Evolutionary conservation across 1,139 yeast genomes (phyloP).

Genomic region (Debaryomyces coudertii): DNA sequence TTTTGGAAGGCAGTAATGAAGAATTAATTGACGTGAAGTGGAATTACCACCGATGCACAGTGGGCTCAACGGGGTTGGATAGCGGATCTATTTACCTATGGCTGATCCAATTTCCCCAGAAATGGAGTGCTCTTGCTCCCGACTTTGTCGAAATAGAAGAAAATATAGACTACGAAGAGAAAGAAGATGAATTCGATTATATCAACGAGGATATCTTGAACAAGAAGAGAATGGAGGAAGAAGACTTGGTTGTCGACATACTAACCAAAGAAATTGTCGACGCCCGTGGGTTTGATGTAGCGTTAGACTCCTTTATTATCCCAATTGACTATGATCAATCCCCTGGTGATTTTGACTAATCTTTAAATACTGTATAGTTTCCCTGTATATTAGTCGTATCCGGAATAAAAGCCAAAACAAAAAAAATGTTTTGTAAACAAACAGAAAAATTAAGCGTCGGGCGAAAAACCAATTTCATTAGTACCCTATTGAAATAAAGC

Average conservation of each 20-base stretch:
- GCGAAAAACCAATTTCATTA: constrained; percentile 14
- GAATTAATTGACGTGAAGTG: constrained; percentile 83
- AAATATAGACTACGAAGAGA: constrained; percentile 83
- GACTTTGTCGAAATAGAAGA: constrained; percentile 96
- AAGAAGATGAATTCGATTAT: constrained; percentile 91
- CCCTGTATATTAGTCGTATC: constrained; percentile 9
- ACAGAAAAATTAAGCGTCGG: constrained; percentile 18
- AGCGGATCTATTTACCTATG: constrained; percentile 82
- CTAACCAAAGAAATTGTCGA: constrained; percentile 61
- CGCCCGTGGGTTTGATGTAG: constrained; percentile 65
- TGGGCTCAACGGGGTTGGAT: constrained; percentile 89
- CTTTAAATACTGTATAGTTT: constrained; percentile 1
- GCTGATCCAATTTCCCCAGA: constrained; percentile 83
- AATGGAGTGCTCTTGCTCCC: constrained; percentile 97
- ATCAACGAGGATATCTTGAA: constrained; percentile 65
- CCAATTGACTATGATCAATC: constrained; percentile 40
- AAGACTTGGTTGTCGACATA: constrained; percentile 71
- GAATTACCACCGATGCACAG: constrained; percentile 75
- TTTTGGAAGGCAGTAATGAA: constrained; percentile 90
- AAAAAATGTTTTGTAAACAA: constrained; percentile 19
- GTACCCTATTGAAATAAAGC: constrained; percentile 6
- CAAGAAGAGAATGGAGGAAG: constrained; percentile 65
- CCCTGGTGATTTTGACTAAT: not conserved
- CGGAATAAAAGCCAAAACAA: constrained; percentile 8
- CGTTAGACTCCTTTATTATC: constrained; percentile 45